phyloP scores from a whole-genome alignment of 176 grass and related monocot species.

The Avena atlantica region DNA sequence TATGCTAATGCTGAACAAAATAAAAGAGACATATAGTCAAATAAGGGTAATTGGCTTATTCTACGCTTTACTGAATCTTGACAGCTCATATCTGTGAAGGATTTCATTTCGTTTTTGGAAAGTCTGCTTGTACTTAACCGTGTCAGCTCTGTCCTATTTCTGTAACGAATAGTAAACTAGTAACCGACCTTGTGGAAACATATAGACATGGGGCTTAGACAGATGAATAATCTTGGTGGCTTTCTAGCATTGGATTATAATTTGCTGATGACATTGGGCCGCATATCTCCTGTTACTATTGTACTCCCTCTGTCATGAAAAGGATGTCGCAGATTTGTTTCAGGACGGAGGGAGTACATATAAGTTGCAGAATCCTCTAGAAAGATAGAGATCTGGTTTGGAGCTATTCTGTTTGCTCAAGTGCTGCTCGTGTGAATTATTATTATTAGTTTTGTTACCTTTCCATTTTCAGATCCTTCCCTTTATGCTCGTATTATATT shows the following conservation, averaged over 20 bases:
- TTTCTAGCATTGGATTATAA: background rate
- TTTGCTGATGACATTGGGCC: background rate
- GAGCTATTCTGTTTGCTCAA: background rate
- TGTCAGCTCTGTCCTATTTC: background rate
- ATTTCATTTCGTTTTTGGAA: constrained; percentile 28
- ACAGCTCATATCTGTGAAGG: background rate
- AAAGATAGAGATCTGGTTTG: background rate
- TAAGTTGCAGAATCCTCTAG: background rate
- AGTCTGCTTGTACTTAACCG: constrained; percentile 6
- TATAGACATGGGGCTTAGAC: constrained; percentile 10
- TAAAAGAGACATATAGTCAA: constrained; percentile 87
- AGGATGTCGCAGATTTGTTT: no score
- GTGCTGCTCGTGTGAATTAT: constrained; percentile 4
- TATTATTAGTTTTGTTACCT: background rate
- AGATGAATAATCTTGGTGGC: constrained; percentile 20
- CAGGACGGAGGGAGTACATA: no score
- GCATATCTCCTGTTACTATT: background rate
- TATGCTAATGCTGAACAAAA: constrained; percentile 94
- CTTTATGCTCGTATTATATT: background rate
- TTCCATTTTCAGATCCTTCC: background rate
- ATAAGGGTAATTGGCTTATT: constrained; percentile 73
- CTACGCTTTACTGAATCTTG: constrained; percentile 27
- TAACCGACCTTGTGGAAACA: constrained; percentile 17
- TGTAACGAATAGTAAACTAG: constrained; percentile 20
- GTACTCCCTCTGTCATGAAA: background rate